Evolutionary conservation across 257 asterid species (phyloP).

Genomic region (Eustoma russellianum): DNA sequence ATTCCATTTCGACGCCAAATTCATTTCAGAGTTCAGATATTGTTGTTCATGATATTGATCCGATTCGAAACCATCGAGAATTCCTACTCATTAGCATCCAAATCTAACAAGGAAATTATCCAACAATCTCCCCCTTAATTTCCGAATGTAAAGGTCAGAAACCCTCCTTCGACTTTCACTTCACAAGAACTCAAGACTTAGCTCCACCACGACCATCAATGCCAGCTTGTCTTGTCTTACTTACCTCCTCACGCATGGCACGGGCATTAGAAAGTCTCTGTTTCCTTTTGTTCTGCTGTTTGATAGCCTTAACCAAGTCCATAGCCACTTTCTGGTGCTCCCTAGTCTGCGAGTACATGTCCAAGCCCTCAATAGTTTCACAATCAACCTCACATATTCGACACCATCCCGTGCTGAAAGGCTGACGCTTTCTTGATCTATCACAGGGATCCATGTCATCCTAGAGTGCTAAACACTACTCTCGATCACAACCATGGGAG

Average conservation of each 20-base stretch:
- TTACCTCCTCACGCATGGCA: slow-evolving; percentile 47
- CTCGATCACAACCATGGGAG: no score
- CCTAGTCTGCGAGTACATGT: slow-evolving; percentile 73
- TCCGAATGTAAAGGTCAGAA: no score
- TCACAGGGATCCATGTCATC: slow-evolving; percentile 50
- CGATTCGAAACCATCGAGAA: no score
- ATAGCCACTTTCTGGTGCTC: slow-evolving; percentile 88
- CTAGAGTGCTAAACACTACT: no score
- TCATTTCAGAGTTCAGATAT: no score
- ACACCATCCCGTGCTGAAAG: slow-evolving; percentile 74
- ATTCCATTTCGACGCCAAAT: no score
- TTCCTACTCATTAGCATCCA: no score
- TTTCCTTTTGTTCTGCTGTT: slow-evolving; percentile 54
- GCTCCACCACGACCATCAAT: slow-evolving; percentile 50
- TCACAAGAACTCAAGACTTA: slow-evolving; percentile 32
- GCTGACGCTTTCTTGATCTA: slow-evolving; percentile 58
- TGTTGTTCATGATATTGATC: no score
- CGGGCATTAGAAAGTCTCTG: slow-evolving; percentile 44
- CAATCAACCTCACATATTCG: slow-evolving; percentile 77
- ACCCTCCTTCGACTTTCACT: slow-evolving; percentile 22
- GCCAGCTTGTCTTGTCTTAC: slow-evolving; percentile 44
- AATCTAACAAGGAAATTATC: no score
- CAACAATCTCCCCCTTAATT: no score
- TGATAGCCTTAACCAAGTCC: slow-evolving; percentile 68
- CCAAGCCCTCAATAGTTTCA: slow-evolving; percentile 73